Conservation (phyloP, 1,284 basidiomycete genomes). For the Ceraceosorus guamensis region DNA sequence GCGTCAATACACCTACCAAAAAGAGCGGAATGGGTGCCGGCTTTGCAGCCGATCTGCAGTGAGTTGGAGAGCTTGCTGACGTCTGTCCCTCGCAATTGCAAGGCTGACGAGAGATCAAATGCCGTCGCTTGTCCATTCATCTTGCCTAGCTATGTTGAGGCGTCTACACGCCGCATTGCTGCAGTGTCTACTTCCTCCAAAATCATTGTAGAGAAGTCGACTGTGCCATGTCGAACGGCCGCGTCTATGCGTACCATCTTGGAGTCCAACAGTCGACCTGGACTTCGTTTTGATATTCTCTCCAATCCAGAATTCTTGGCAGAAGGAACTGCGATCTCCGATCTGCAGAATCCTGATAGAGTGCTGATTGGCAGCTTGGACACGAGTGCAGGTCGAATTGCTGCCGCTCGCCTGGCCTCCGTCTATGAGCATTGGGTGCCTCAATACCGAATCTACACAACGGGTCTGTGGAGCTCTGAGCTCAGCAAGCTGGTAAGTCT, state of each 20-base stretch:
- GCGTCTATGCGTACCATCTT: conserved; percentile 98
- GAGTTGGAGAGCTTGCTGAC: too few relatives aligned
- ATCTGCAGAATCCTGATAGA: conserved; percentile 82
- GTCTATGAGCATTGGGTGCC: conserved; percentile 97
- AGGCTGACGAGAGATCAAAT: too few relatives aligned
- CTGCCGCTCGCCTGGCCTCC: conserved; percentile 66
- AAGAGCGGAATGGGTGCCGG: conserved; percentile 94
- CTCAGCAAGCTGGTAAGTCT: conserved; percentile 71
- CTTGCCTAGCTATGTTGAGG: conserved; percentile 79
- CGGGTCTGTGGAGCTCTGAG: conserved; percentile 97
- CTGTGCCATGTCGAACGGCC: conserved; percentile 94
- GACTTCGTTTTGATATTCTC: conserved; percentile 90
- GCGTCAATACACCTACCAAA: conserved; percentile 96
- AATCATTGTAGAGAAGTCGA: conserved; percentile 99
- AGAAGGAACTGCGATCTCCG: conserved; percentile 88
- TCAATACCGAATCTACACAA: conserved; percentile 75
- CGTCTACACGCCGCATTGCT: conserved; percentile 91
- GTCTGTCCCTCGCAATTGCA: too few relatives aligned
- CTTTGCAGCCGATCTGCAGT: conserved; percentile 79
- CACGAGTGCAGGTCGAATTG: conserved; percentile 72
- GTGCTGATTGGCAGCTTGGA: conserved; percentile 94
- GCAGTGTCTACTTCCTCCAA: conserved; percentile 81
- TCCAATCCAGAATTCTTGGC: conserved; percentile 99
- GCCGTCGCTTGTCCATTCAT: background rate
- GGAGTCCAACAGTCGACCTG: conserved; percentile 89